These are phyloP conservation scores for Penicillium canescens DNA, from an alignment of 495 filamentous ascomycete species.

Conservation along the genomic window DNA sequence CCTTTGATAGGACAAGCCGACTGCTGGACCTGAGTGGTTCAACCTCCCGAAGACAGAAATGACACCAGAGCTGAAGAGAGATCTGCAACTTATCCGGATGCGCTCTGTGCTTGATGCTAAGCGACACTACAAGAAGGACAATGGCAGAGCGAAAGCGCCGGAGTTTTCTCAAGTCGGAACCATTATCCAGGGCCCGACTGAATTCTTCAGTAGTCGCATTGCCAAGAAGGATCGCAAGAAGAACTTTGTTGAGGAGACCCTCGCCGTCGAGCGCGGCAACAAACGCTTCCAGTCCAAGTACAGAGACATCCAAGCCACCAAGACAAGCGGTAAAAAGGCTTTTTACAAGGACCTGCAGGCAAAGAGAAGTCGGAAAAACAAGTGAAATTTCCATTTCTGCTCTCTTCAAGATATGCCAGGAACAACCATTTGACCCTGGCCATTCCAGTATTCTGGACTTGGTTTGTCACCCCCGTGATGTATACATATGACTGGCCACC, in stretches of 20 bases:
- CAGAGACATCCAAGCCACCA: constrained; percentile 63
- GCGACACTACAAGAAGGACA: constrained; percentile 87
- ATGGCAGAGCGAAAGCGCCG: constrained; percentile 62
- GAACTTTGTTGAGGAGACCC: constrained; percentile 86
- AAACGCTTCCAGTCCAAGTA: constrained; percentile 71
- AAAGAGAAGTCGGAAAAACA: constrained; percentile 48
- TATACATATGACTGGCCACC: too few relatives aligned
- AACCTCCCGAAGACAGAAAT: constrained; percentile 80
- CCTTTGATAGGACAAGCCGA: constrained; percentile 52
- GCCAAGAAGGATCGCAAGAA: constrained; percentile 84
- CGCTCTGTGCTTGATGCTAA: constrained; percentile 86
- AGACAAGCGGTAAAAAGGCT: constrained; percentile 70
- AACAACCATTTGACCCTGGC: background rate
- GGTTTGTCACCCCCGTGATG: too few relatives aligned
- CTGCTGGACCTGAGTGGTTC: constrained; percentile 72
- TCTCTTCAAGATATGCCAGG: background rate
- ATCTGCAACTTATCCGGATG: constrained; percentile 85
- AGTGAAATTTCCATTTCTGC: constrained; percentile 14
- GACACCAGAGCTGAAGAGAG: constrained; percentile 81
- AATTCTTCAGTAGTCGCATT: constrained; percentile 77
- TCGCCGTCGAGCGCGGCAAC: constrained; percentile 61
- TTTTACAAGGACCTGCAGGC: constrained; percentile 68
- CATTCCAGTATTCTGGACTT: background rate
- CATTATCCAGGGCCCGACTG: constrained; percentile 84
- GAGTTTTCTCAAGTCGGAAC: constrained; percentile 87